These are phyloP conservation scores for Nicotiana knightiana DNA, from an alignment of 257 asterid genomes.

Conservation along the genomic window DNA sequence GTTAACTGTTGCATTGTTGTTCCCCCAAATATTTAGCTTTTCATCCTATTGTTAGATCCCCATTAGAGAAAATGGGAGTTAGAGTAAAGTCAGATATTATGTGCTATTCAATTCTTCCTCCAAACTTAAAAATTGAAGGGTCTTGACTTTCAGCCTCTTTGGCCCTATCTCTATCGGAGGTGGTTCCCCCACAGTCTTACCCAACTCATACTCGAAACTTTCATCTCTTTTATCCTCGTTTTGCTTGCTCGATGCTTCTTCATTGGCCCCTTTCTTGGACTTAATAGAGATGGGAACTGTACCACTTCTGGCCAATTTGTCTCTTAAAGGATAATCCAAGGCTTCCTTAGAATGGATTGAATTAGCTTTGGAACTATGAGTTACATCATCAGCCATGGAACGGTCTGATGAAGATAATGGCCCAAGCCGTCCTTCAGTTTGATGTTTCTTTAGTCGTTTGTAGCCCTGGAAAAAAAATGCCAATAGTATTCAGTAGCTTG, in stretches of 20 bases:
- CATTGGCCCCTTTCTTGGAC: background rate
- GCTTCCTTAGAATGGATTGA: constrained; percentile 1
- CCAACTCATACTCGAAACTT: background rate
- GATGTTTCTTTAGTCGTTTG: constrained; percentile 12
- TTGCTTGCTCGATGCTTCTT: constrained; percentile 2
- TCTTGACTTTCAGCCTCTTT: constrained; percentile 16
- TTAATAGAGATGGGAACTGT: background rate
- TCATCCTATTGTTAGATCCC: constrained; percentile 7
- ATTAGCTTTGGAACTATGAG: background rate
- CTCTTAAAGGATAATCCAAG: background rate
- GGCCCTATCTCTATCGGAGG: constrained; percentile 16
- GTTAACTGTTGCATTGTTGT: background rate
- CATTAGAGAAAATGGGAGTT: background rate
- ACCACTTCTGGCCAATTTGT: background rate
- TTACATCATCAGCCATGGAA: constrained; percentile 1
- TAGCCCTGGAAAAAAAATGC: constrained; percentile 6
- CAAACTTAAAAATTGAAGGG: constrained; percentile 8
- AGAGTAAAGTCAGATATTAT: background rate
- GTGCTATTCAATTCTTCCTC: constrained; percentile 4
- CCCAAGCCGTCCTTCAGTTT: background rate
- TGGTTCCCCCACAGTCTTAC: constrained; percentile 8
- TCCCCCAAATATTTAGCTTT: background rate
- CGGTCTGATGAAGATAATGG: background rate
- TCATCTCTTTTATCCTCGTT: constrained; percentile 1
- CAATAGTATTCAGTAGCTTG: background rate